A percentile compares a stretch with the other conserved stretches of the same genome.
These are phyloP conservation scores for Fraxinus angustifolia DNA, from an alignment of 305 asterid genomes.

Conservation along the genomic window DNA sequence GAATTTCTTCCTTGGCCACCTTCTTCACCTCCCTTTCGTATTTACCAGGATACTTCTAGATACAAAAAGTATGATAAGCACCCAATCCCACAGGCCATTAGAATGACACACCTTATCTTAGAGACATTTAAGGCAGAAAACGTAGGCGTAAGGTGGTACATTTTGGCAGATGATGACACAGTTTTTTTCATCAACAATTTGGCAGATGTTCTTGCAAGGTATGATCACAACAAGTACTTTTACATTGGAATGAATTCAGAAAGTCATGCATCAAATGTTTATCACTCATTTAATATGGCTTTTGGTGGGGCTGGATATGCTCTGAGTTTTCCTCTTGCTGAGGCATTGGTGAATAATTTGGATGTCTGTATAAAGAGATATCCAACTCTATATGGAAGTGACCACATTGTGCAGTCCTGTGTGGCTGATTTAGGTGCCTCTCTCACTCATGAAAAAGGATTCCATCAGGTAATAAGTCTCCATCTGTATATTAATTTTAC, in stretches of 20 bases:
- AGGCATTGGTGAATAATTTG: constrained; percentile 28
- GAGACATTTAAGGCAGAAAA: constrained; percentile 25
- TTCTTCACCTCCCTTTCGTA: constrained; percentile 25
- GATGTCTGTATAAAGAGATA: constrained; percentile 32
- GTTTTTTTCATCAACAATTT: constrained; percentile 29
- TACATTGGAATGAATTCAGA: constrained; percentile 38
- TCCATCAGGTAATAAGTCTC: constrained; percentile 32
- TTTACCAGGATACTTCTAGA: constrained; percentile 26
- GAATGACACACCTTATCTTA: constrained; percentile 24
- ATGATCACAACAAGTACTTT: constrained; percentile 27
- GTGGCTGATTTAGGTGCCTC: constrained; percentile 39
- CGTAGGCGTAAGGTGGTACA: constrained; percentile 29
- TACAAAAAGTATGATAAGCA: constrained; percentile 35
- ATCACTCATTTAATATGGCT: constrained; percentile 32
- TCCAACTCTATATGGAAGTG: constrained; percentile 33
- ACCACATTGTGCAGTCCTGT: constrained; percentile 36
- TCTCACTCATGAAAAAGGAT: constrained; percentile 31
- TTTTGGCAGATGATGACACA: constrained; percentile 37
- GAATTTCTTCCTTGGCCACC: constrained; percentile 23
- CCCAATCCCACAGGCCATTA: constrained; percentile 25
- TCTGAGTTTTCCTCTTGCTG: constrained; percentile 34
- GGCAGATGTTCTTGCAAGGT: constrained; percentile 30
- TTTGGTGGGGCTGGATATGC: constrained; percentile 42
- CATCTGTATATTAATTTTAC: background rate
- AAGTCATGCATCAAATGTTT: constrained; percentile 23